Conservation (phyloP, 140 eudicot species). For the Stevia rebaudiana region DNA sequence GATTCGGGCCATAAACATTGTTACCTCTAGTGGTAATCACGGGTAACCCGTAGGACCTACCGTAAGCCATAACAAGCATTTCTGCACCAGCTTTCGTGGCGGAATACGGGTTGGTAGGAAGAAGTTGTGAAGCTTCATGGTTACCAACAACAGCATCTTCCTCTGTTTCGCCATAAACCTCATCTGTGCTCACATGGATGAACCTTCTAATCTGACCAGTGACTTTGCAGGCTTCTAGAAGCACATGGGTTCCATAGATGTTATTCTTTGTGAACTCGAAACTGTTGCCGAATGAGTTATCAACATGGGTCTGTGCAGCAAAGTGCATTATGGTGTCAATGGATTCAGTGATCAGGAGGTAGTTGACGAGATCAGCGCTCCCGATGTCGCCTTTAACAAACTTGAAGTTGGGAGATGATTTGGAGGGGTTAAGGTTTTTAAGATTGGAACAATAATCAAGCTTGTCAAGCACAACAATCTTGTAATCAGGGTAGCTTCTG, state of each 20-base stretch:
- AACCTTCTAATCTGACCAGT: conserved; percentile 77
- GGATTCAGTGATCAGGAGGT: conserved; percentile 60
- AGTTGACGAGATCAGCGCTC: conserved; percentile 83
- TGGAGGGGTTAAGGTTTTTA: conserved; percentile 63
- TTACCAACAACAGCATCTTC: conserved; percentile 98
- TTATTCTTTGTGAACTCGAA: conserved; percentile 92
- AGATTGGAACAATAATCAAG: conserved; percentile 82
- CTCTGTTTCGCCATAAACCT: conserved; percentile 96
- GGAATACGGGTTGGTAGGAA: conserved; percentile 91
- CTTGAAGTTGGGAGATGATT: conserved; percentile 69
- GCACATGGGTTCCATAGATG: conserved; percentile 84
- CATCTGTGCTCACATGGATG: conserved; percentile 92
- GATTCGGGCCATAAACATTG: conserved; percentile 95
- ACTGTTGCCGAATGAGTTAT: conserved; percentile 91
- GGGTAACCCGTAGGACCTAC: conserved; percentile 85
- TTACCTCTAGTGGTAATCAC: conserved; percentile 93
- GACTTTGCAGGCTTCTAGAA: conserved; percentile 81
- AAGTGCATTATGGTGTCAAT: conserved; percentile 89
- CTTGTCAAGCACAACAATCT: conserved; percentile 87
- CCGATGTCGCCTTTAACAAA: conserved; percentile 80
- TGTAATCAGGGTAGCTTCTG: conserved; percentile 71
- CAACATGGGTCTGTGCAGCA: conserved; percentile 95
- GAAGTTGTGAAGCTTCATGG: conserved; percentile 95
- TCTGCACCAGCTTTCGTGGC: conserved; percentile 99
- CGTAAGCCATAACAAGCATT: conserved; percentile 99